Percentiles rank a stretch among this genome's conserved stretches.
phyloP scores from a whole-genome alignment of 441 rosid species.

The Croton setiger region DNA sequence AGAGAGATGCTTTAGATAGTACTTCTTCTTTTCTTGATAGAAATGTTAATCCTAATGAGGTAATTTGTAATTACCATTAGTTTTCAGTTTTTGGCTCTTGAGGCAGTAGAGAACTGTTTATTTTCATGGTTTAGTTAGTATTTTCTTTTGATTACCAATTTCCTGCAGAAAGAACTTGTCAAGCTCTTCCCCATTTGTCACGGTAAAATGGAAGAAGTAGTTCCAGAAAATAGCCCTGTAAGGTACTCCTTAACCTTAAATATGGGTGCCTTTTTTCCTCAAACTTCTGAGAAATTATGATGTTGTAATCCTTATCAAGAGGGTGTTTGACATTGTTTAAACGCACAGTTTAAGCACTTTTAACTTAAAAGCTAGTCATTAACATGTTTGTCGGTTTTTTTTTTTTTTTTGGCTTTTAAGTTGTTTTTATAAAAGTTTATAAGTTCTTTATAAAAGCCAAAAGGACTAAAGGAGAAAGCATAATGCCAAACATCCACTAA shows the following conservation, averaged over 20 bases:
- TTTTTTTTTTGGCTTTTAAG: too few species aligned
- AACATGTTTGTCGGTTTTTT: too few species aligned
- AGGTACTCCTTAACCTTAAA: constrained; percentile 34
- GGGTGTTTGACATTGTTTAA: too few species aligned
- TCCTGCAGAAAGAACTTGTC: constrained; percentile 49
- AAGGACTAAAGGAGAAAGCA: too few species aligned
- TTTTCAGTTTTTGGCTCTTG: not conserved
- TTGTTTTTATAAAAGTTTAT: too few species aligned
- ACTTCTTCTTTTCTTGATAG: constrained; percentile 54
- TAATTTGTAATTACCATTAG: constrained; percentile 15
- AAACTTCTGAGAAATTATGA: not conserved
- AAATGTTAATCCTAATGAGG: constrained; percentile 51
- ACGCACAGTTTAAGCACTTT: too few species aligned
- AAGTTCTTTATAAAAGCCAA: too few species aligned
- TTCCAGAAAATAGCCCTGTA: constrained; percentile 35
- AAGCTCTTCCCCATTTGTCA: constrained; percentile 51
- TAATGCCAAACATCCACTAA: too few species aligned
- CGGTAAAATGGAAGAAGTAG: constrained; percentile 53
- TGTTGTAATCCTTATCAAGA: not conserved
- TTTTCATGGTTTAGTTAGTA: not conserved
- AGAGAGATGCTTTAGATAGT: constrained; percentile 53
- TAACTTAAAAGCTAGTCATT: too few species aligned
- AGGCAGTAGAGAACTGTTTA: not conserved
- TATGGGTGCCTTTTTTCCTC: too few species aligned
- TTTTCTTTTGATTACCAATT: not conserved